Conservation (phyloP, 1,284 basidiomycete genomes). For the Cutaneotrichosporon sp. region DNA sequence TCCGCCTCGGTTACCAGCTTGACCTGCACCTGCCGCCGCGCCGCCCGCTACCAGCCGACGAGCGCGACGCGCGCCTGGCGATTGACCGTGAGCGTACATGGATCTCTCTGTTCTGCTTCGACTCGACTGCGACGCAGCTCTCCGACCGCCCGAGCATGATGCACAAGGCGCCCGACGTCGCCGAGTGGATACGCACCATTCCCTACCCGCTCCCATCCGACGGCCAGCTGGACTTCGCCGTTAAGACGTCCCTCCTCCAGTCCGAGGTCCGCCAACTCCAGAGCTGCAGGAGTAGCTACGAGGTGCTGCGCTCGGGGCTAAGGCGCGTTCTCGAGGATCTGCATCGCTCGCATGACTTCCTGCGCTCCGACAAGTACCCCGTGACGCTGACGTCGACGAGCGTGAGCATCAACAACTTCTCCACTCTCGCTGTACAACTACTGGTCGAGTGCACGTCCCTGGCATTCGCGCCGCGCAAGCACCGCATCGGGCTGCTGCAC, state of each 20-base stretch:
- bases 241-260: slow-evolving; percentile 25
- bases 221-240: slow-evolving; percentile 29
- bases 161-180: slow-evolving; percentile 23
- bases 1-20: slow-evolving; percentile 36
- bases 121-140: slow-evolving; percentile 26
- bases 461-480: slow-evolving; percentile 22
- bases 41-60: slow-evolving; percentile 27
- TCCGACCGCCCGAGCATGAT: slow-evolving; percentile 30
- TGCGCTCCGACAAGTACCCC: slow-evolving; percentile 12
- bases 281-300: slow-evolving; percentile 23
- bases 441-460: slow-evolving; percentile 27
- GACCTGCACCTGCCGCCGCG: slow-evolving; percentile 27
- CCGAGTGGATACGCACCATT: slow-evolving; percentile 20
- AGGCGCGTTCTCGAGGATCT: slow-evolving; percentile 25
- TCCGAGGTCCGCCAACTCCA: slow-evolving; percentile 26
- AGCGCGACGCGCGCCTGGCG: slow-evolving; percentile 25
- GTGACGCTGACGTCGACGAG: slow-evolving; percentile 26
- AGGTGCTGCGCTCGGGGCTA: slow-evolving; percentile 25
- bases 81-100: slow-evolving; percentile 33
- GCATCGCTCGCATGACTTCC: slow-evolving; percentile 20
- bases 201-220: slow-evolving; percentile 27
- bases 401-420: slow-evolving; percentile 30
- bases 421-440: slow-evolving; percentile 21
- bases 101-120: slow-evolving; percentile 30
- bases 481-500: slow-evolving; percentile 25